These are phyloP conservation scores for Bathelium albidoporum DNA, from an alignment of 495 filamentous ascomycete species.

Conservation along the genomic window DNA sequence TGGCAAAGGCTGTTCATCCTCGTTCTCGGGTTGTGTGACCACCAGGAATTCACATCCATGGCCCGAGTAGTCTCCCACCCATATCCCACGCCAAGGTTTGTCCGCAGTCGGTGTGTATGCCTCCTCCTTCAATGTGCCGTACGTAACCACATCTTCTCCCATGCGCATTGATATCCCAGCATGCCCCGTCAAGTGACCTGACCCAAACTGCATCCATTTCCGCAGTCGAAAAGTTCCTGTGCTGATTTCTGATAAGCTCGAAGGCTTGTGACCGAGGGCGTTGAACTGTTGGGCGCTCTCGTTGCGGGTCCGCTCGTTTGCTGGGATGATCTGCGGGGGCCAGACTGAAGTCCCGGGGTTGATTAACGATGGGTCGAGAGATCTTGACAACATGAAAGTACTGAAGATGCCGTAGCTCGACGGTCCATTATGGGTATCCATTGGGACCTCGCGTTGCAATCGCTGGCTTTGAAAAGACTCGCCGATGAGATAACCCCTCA, in stretches of 20 bases:
- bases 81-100: constrained; percentile 79
- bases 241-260: constrained; percentile 42
- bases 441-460: constrained; percentile 36
- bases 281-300: constrained; percentile 29
- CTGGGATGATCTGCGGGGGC: constrained; percentile 65
- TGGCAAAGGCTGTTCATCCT: constrained; percentile 16
- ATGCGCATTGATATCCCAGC: constrained; percentile 28
- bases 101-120: constrained; percentile 67
- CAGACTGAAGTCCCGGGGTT: constrained; percentile 45
- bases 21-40: constrained; percentile 56
- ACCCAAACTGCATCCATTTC: constrained; percentile 54
- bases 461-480: not conserved
- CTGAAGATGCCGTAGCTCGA: constrained; percentile 30
- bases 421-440: constrained; percentile 41
- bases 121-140: constrained; percentile 58
- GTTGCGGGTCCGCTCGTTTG: constrained; percentile 43
- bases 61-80: constrained; percentile 79
- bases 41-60: constrained; percentile 87
- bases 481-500: not conserved
- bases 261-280: constrained; percentile 34
- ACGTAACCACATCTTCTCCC: constrained; percentile 63
- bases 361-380: constrained; percentile 32
- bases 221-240: constrained; percentile 60
- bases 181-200: not conserved
- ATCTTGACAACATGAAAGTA: constrained; percentile 36